Base-by-base conservation (phyloP, 192 early-diverging fungal species). In the Chytriomyces hyalinus region DNA sequence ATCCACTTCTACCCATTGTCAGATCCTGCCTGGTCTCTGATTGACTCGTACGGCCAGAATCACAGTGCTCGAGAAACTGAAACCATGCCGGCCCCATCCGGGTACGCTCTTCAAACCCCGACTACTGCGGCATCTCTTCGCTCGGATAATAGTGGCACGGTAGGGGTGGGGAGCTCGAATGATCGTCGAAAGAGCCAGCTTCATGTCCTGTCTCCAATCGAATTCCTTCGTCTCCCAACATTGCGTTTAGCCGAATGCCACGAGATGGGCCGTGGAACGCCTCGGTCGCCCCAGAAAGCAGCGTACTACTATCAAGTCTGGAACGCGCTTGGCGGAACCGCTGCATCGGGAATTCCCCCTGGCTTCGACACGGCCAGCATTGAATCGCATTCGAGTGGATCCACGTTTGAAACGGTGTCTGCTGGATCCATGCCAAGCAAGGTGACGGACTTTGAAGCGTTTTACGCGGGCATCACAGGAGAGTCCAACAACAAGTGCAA, bases 291-390 rank as follows among this genome's bases (percentile, higher is more conserved):
- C 11, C 10, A 22, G 26, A 73, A 48, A 26, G 71, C 71, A 6
- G 71, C 71, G 7, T 60, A 73, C 60, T 73, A 73, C 61, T 73
- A 73, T 26, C 71, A 73, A 47, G 71, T 73, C 11, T 73, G 71
- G 71, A 36, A 73, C 36, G 53, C 71, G 10, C 60, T 73, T 28
- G 71, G 71, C 8, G 71, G 71, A 59, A 36, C 36, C 4, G 36
- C 36, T 36, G 57, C 15, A n/a, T 10, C 20, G 4, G 22, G 13
- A 20, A 53, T n/a, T 26, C 9, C 13, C 51, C 53, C 13, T 57
- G 53, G 53, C 15, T 13, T n/a, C 53, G 53, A 57, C 20, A 57
- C 53, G 20, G 53, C 20, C 53, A 20, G 15, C 13, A 57, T 13
- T 57, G 15, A 57, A n/a, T 57, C 53, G 13, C 53, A n/a, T n/a